Base-by-base conservation (phyloP, 163 green algal species). In the Scenedesmus sp. region DNA sequence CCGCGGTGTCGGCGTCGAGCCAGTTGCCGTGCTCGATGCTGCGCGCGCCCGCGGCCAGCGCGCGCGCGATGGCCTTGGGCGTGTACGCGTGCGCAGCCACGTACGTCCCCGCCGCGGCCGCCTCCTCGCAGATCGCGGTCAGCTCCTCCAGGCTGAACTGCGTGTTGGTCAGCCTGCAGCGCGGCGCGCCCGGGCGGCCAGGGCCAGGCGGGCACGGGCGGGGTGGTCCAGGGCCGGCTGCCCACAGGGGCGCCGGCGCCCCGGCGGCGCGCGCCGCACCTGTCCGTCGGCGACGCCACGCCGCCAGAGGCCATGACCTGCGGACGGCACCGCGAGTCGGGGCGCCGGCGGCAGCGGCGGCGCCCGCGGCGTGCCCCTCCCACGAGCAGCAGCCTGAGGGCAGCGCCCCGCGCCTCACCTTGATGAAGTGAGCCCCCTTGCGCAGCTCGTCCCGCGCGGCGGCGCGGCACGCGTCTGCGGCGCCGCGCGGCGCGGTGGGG, bases 11-110 rank as follows among this genome's bases (percentile, higher is more conserved):
- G n/a, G 74, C 81, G 54, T 94, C 87, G 33, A 92, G 56, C 51
- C 85, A 86, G 75, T 92, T 92, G 60, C 90, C 90, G 70, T 95
- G 90, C 85, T 95, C 90, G 42, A 95, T 94, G 73, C 54, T 81
- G 28, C 74, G 66, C n/a, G 51, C 65, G 18, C 73, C 80, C 47
- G 45, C 76, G 31, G 76, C 29, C 31, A 94, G 50, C 1, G 87
- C 90, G 15, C 90, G 77, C 17, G 36, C 45, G 29, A 95, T 93
- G 34, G 87, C 81, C 0, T 36, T 2, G 0, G 85, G 73, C 0
- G 62, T 93, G 86, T 95, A 95, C 26, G 91, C 91, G 69, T 95
- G 91, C 0, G 89, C 89, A 14, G 39, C 57, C 10, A 86, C 83
- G 56, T 92, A 93, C 0, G 86, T 90, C 20, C 88, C 87, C 2